phyloP scores from a whole-genome alignment of 805 yeast species.

The Kodamaea nitidulidarum region DNA sequence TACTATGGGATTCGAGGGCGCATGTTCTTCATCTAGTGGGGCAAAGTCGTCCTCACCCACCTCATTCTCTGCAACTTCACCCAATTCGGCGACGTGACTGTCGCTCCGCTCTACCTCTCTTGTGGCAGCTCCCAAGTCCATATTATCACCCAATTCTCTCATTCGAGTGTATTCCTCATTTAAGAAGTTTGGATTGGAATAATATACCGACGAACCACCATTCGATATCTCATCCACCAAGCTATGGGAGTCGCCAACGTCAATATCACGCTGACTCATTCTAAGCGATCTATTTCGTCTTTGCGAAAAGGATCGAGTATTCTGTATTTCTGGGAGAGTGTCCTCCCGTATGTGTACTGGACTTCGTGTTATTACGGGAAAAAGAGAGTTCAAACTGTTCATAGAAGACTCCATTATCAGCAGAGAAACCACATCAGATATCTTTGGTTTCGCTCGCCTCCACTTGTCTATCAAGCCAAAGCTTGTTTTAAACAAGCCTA shows the following conservation, averaged over 20 bases:
- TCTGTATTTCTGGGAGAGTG: constrained; percentile 2
- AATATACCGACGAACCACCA: constrained; percentile 1
- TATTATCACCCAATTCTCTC: too few relatives aligned
- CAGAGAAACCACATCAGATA: neutral
- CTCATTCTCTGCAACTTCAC: too few relatives aligned
- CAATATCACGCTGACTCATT: neutral
- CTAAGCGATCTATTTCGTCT: constrained; percentile 4
- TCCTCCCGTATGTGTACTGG: constrained; percentile 4
- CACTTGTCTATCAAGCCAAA: neutral
- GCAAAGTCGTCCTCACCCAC: too few relatives aligned
- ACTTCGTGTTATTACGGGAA: neutral
- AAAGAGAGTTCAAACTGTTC: constrained; percentile 4
- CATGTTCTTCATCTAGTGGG: too few relatives aligned
- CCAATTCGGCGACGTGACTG: too few relatives aligned
- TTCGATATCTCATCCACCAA: constrained; percentile 5
- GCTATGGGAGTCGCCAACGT: constrained; percentile 4
- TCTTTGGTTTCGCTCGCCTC: neutral
- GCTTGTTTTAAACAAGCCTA: neutral
- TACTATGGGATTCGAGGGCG: too few relatives aligned
- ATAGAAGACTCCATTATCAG: neutral
- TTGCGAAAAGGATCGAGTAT: constrained; percentile 6
- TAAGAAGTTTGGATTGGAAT: neutral
- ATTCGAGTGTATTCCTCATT: neutral
- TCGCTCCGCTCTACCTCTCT: too few relatives aligned
- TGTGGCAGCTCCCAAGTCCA: too few relatives aligned